phyloP scores from a whole-genome alignment of 495 filamentous ascomycete species.

The Cercophora sp. region DNA sequence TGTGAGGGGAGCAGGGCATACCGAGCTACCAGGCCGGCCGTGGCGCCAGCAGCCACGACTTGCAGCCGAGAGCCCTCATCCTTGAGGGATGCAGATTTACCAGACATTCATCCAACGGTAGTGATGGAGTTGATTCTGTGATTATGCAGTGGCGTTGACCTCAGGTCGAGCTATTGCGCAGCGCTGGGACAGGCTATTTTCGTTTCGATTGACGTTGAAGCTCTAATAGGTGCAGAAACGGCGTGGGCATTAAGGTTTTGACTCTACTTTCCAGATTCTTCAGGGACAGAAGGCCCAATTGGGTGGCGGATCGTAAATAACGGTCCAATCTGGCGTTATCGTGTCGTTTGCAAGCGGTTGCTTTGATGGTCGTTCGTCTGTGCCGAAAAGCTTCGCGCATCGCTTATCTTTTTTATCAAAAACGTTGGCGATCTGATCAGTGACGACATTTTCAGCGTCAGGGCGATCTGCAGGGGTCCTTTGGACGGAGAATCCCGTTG shows the following conservation, averaged over 20 bases:
- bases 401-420: conserved; percentile 8
- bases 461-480: conserved; percentile 2
- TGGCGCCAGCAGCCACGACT: conserved; percentile 77
- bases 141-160: background rate
- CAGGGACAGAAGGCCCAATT: background rate
- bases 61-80: conserved; percentile 89
- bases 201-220: background rate
- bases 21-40: conserved; percentile 86
- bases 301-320: background rate
- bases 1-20: no score
- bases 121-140: background rate
- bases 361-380: no score
- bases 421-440: conserved; percentile 3
- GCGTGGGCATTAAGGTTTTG: no score
- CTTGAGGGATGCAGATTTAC: conserved; percentile 62
- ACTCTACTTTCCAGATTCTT: background rate
- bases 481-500: background rate
- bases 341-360: no score
- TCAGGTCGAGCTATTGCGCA: conserved; percentile 1
- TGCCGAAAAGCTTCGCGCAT: background rate
- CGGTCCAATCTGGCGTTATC: background rate
- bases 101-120: conserved; percentile 30
- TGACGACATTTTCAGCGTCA: conserved; percentile 1
- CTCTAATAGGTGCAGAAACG: background rate
- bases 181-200: background rate